phyloP scores from a whole-genome alignment of 495 filamentous ascomycete genomes.

The Xylaria cubensis region DNA sequence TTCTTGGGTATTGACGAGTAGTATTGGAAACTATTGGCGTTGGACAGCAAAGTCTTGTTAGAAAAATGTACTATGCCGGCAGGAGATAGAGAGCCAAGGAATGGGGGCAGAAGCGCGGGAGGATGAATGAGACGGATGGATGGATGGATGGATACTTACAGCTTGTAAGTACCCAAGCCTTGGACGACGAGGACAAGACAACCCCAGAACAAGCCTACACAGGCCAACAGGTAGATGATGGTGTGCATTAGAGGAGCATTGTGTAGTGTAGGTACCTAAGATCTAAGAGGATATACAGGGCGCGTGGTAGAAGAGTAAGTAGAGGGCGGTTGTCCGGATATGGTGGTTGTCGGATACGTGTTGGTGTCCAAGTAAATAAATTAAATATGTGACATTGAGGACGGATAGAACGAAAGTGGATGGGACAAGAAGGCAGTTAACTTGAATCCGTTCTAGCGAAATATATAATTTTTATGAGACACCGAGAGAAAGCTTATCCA shows the following conservation, averaged over 20 bases:
- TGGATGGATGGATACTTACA: slow-evolving; percentile 48
- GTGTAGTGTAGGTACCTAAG: neutral
- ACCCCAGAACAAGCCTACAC: slow-evolving; percentile 57
- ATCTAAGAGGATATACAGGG: too few relatives aligned
- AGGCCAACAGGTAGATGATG: slow-evolving; percentile 50
- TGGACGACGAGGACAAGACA: slow-evolving; percentile 56
- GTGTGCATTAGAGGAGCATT: slow-evolving; percentile 43
- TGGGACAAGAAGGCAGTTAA: neutral
- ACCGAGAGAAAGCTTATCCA: neutral
- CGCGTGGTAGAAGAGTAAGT: neutral
- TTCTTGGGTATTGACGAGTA: slow-evolving; percentile 53
- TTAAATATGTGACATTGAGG: neutral
- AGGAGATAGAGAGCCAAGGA: neutral
- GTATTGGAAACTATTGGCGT: slow-evolving; percentile 53
- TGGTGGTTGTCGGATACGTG: neutral
- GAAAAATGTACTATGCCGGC: neutral
- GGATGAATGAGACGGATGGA: slow-evolving; percentile 12
- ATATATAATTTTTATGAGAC: neutral
- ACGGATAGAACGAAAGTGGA: neutral
- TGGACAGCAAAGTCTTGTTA: slow-evolving; percentile 17
- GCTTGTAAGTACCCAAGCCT: slow-evolving; percentile 55
- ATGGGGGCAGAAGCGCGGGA: neutral
- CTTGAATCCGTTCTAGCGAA: neutral
- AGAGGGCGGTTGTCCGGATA: neutral
- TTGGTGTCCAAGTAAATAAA: neutral